Evolutionary conservation across 352 stramenopile genomes (phyloP), one percentile per base, ranked within the genome.

Genomic region (Pythium periplocum): DNA sequence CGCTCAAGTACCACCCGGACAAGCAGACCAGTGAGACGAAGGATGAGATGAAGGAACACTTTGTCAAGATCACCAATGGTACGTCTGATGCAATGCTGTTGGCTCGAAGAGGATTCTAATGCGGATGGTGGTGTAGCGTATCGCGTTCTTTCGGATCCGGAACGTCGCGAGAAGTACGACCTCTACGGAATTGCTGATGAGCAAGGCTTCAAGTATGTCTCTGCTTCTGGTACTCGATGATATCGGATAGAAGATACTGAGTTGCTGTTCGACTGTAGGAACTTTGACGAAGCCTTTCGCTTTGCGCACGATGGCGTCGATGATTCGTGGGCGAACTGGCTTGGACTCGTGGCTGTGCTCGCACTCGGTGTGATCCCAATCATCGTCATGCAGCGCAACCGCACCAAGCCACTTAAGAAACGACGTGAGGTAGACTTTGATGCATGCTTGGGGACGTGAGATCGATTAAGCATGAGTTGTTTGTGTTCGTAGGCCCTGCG

Each of bases 1-100:
- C 82, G 57, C 78, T 97, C 45, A 91, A 97, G 67, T 98, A 96
- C 62, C 93, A 98, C 69, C 93, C 93, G 32, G 93, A 98, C 67
- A 97, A 97, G 72, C 90, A 96, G 48, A 84, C 87, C 33, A 72
- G 78, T 26, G 74, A 86, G 32, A 76, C 55, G 9, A 69, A 73
- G 12, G 75, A 85, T 41, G 59, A 56, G 9, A 79, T 85, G 71
- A 83, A 79, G 59, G 75, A 83, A 34, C 60, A 78, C 54, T 90
- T 90, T 45, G 67, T 90, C 57, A 85, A 90, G 71, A 86, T 90
- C 68, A 73, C 75, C 48, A 90, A 90, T 56, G 78, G 78, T 88
- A 47, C 11, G 60, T 53, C 38, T 43, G 38, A 43, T 43, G 38
- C 38, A 43, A 43, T 43, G 38, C 38, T 43, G 38, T 43, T 43